Percentiles rank a stretch among this genome's conserved stretches.
These are phyloP conservation scores for Rhizoclosmatium sp. DNA, from an alignment of 192 early-diverging fungal species.

Conservation along the genomic window DNA sequence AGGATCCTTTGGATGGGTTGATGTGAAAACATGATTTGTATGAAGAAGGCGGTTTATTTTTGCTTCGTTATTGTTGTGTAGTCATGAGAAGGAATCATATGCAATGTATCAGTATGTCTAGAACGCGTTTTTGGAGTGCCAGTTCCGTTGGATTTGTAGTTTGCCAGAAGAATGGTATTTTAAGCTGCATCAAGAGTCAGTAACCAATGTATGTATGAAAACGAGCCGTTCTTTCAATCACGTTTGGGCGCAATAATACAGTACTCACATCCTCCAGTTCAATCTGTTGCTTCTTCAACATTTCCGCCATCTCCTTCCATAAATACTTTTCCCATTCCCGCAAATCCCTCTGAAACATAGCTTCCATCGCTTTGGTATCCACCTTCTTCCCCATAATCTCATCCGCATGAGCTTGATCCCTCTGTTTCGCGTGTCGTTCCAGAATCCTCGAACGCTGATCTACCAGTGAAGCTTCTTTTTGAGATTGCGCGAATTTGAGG, in stretches of 20 bases:
- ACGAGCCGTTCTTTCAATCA: neutral
- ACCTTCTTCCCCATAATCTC: conserved; percentile 29
- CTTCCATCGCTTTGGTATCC: neutral
- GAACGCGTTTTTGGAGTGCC: conserved; percentile 1
- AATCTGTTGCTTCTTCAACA: conserved; percentile 21
- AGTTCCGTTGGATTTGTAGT: neutral
- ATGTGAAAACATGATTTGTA: neutral
- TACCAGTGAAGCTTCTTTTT: neutral
- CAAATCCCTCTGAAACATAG: neutral
- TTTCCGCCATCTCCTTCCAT: conserved; percentile 10
- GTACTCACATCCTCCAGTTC: conserved; percentile 11
- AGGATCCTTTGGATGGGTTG: conserved; percentile 42
- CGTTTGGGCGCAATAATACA: neutral
- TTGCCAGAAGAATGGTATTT: conserved; percentile 26
- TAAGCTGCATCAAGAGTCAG: neutral
- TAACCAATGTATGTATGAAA: neutral
- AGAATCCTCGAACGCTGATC: conserved; percentile 15
- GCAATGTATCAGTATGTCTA: conserved; percentile 21
- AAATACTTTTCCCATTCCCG: conserved; percentile 14
- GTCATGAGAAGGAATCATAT: neutral
- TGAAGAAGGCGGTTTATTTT: neutral
- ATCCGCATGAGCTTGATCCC: conserved; percentile 27
- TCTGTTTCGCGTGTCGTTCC: conserved; percentile 7
- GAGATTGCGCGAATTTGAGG: neutral
- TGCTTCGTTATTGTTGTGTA: neutral